phyloP scores from a whole-genome alignment of 2,329 filamentous ascomycete genomes.

The Metarhizium sp. region DNA sequence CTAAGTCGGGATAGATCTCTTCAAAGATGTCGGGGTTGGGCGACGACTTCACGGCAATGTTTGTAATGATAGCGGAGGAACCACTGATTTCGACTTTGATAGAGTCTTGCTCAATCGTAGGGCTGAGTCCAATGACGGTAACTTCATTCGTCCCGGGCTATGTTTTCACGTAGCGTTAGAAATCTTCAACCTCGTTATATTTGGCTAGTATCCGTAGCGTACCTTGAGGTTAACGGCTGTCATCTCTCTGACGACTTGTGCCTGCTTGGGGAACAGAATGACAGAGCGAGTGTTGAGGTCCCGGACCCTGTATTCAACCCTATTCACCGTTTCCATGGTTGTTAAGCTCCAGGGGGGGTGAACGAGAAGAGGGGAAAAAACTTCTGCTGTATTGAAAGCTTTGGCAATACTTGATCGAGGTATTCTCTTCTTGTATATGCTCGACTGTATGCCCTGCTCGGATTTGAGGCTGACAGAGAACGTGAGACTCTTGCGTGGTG shows the following conservation, averaged over 20 bases:
- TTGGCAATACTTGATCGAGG: too few species aligned
- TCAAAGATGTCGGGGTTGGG: slow-evolving; percentile 44
- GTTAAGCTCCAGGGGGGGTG: too few species aligned
- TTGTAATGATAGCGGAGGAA: slow-evolving; percentile 40
- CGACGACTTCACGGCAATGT: slow-evolving; percentile 50
- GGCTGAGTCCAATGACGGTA: slow-evolving; percentile 45
- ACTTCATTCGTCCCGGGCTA: slow-evolving; percentile 49
- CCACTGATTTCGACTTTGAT: slow-evolving; percentile 52
- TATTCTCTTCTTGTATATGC: too few species aligned
- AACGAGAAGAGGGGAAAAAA: too few species aligned
- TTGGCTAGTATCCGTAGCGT: not conserved
- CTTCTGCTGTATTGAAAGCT: too few species aligned
- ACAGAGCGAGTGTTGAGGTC: slow-evolving; percentile 51
- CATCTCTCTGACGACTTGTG: slow-evolving; percentile 52
- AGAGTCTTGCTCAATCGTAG: slow-evolving; percentile 46
- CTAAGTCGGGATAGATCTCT: slow-evolving; percentile 38
- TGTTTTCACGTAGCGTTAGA: not conserved
- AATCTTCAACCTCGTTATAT: too few species aligned
- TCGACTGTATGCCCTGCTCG: too few species aligned
- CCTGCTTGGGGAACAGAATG: slow-evolving; percentile 52
- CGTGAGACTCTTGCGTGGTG: too few species aligned
- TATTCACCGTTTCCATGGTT: slow-evolving; percentile 28
- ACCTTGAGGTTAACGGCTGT: slow-evolving; percentile 33
- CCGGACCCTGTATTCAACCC: slow-evolving; percentile 43
- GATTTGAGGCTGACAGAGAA: too few species aligned